A percentile compares a stretch with the other conserved stretches of the same genome.
Conservation (phyloP, 2,329 filamentous ascomycete genomes). For the Pseudogymnoascus destructans region DNA sequence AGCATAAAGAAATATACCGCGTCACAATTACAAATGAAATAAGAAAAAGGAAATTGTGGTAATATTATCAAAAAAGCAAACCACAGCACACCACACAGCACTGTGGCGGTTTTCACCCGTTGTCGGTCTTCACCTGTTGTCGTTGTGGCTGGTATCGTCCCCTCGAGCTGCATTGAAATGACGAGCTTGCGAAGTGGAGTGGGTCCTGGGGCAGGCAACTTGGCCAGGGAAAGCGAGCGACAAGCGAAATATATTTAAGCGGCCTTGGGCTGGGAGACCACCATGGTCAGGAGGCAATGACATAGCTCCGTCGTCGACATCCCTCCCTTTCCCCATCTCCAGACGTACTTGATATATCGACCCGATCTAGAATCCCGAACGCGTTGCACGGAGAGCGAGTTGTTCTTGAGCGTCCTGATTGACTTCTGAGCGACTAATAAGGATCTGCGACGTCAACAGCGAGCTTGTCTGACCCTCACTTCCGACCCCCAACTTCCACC, state of each 20-base stretch:
- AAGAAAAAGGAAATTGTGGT: not conserved
- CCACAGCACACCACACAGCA: not conserved
- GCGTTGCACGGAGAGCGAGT: not conserved
- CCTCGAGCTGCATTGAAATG: not conserved
- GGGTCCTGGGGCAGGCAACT: not conserved
- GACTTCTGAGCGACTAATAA: not conserved
- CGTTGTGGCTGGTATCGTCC: not conserved
- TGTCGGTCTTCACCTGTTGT: not conserved
- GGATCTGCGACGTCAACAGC: not conserved
- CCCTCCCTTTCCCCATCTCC: not conserved
- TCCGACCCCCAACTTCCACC: not conserved
- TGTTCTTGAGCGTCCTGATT: not conserved
- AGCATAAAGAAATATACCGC: not conserved
- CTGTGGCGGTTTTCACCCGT: not conserved
- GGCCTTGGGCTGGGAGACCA: not conserved
- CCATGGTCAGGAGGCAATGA: not conserved
- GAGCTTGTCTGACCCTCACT: not conserved
- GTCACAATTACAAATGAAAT: not conserved
- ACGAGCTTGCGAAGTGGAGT: not conserved
- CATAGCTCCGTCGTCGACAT: not conserved
- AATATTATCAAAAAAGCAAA: not conserved
- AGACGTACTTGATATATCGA: not conserved
- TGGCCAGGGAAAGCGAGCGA: not conserved
- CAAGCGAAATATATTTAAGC: conserved; percentile 6
- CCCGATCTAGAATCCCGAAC: not conserved